phyloP scores from a whole-genome alignment of 2,329 filamentous ascomycete genomes.

The Ophiostoma sp. region DNA sequence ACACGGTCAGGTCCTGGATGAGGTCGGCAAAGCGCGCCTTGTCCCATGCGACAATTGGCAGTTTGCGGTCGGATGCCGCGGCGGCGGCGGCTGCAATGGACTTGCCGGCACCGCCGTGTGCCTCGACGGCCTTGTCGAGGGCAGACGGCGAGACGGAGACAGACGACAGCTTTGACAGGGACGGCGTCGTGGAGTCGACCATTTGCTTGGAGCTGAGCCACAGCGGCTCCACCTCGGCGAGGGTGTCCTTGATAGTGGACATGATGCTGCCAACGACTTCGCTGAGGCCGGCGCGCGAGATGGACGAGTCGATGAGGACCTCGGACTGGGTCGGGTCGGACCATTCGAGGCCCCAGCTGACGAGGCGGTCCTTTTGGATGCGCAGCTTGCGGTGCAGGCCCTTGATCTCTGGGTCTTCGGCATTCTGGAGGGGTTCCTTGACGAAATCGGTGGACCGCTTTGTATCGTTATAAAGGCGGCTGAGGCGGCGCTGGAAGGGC shows the following conservation, averaged over 20 bases:
- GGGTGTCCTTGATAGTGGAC: constrained; percentile 72
- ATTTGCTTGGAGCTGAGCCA: constrained; percentile 56
- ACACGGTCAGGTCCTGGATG: constrained; percentile 66
- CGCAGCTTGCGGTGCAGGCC: constrained; percentile 68
- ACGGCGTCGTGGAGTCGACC: constrained; percentile 27
- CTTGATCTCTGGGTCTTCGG: constrained; percentile 64
- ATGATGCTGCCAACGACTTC: constrained; percentile 75
- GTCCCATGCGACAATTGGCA: constrained; percentile 58
- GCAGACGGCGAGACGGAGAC: constrained; percentile 10
- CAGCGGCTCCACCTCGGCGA: constrained; percentile 69
- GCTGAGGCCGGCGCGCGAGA: constrained; percentile 68
- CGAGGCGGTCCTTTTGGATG: constrained; percentile 73
- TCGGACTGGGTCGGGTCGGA: constrained; percentile 59
- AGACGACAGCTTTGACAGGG: background rate
- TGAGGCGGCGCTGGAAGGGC: constrained; percentile 59
- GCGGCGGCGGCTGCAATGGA: background rate
- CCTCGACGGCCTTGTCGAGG: constrained; percentile 15
- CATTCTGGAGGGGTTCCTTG: constrained; percentile 57
- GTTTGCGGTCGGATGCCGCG: constrained; percentile 36
- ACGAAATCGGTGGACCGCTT: constrained; percentile 73
- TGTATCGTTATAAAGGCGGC: constrained; percentile 72
- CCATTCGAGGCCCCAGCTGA: constrained; percentile 78
- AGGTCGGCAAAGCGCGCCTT: constrained; percentile 70
- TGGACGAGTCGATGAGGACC: constrained; percentile 64
- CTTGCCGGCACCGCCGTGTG: constrained; percentile 4